Evolutionary conservation across 1,284 basidiomycete genomes (phyloP), one percentile per base, ranked within the genome.

Genomic region (Stereum hirsutum): DNA sequence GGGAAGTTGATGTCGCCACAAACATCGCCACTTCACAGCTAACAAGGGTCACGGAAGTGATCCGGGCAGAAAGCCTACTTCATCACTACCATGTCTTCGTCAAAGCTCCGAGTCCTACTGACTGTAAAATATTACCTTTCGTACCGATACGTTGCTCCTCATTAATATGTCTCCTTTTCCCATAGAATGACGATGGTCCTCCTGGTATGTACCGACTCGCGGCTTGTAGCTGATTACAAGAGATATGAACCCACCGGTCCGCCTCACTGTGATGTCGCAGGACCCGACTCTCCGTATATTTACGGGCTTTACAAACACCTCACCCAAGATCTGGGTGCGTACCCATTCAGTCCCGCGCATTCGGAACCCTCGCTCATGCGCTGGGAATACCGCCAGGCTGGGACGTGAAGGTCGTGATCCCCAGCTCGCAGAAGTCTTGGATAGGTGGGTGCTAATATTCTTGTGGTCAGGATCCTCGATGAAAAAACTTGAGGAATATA

Each of bases 221-320:
- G n/a, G n/a, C 37, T 27, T 21, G 23, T 3, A 1, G 15, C 8
- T 47, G 12, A 40, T 42, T 26, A 40, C 43, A 7, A 6, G 10
- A 38, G 84, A 78, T 91, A 91, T 58, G 92, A 96, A n/a, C n/a
- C 59, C 92, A 95, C 57, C 92, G 92, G 2, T 90, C 91, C 14
- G 87, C 89, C n/a, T n/a, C n/a, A n/a, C n/a, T n/a, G n/a, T n/a
- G n/a, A n/a, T n/a, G n/a, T n/a, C n/a, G n/a, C n/a, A 4, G 68
- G 76, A 35, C 55, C 68, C 7, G 78, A 85, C 43, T 93, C 89
- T 0, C 93, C 93, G 0, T 92, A 89, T 61, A 75, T 94, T 47
- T 85, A 81, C 51, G 81, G 80, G 3, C 75, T 95, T 44, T 89
- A 84, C 54, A 73, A 70, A 30, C 70, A 79, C 47, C 68, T 96